Evolutionary conservation across 2,329 filamentous ascomycete genomes (phyloP).

Genomic region (Phaeoacremonium minimum): DNA sequence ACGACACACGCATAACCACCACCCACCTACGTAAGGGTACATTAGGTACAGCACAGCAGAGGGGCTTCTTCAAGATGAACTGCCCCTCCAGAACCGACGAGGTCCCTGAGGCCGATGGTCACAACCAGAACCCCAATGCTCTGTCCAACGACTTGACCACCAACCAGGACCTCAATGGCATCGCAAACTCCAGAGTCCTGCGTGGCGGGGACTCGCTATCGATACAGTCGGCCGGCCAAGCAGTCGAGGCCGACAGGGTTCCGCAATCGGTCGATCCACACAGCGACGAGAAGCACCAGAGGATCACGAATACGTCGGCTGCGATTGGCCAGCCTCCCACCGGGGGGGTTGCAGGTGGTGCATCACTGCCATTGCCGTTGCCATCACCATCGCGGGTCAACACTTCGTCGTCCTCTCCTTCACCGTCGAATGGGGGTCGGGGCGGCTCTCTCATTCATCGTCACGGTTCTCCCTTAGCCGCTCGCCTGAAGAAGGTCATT

Average conservation of each 20-base stretch:
- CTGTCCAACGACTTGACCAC: slow-evolving; percentile 54
- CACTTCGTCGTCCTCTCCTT: neutral
- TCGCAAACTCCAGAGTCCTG: slow-evolving; percentile 36
- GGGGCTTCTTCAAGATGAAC: too few species aligned
- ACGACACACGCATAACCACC: too few species aligned
- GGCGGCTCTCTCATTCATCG: neutral
- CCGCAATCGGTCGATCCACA: neutral
- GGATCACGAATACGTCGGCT: neutral
- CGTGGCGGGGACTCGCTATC: slow-evolving; percentile 11
- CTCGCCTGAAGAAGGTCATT: slow-evolving; percentile 20
- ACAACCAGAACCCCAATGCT: slow-evolving; percentile 51
- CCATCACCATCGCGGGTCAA: too few species aligned
- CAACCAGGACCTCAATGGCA: slow-evolving; percentile 48
- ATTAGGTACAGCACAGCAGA: too few species aligned
- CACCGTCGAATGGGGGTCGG: neutral
- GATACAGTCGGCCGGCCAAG: slow-evolving; percentile 20
- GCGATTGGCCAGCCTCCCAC: neutral
- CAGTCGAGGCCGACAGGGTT: slow-evolving; percentile 12
- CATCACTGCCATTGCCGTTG: too few species aligned
- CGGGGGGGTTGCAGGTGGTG: neutral
- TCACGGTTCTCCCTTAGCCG: slow-evolving; percentile 4
- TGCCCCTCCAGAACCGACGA: slow-evolving; percentile 29
- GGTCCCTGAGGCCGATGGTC: slow-evolving; percentile 31
- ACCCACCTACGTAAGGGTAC: too few species aligned
- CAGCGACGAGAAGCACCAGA: neutral